Percentiles rank a stretch among this genome's conserved stretches.
These are phyloP conservation scores for Candida mattraensis DNA, from an alignment of 805 yeast species.

Conservation along the genomic window DNA sequence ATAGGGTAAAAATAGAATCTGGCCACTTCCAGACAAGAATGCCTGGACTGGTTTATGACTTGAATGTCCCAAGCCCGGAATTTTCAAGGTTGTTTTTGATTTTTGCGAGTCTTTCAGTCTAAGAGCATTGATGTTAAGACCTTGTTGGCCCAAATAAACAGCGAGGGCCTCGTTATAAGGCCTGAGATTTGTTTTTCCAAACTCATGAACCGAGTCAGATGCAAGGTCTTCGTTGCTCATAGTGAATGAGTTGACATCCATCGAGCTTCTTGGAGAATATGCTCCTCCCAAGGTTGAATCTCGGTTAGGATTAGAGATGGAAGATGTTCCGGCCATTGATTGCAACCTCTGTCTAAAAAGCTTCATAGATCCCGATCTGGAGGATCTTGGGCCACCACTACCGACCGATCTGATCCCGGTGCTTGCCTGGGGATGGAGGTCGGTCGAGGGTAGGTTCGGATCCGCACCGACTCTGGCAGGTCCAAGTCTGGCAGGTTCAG, in stretches of 20 bases:
- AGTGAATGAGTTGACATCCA: constrained; percentile 20
- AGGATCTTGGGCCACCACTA: constrained; percentile 7
- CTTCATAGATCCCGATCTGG: constrained; percentile 25
- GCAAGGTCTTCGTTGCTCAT: constrained; percentile 28
- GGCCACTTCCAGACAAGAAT: constrained; percentile 35
- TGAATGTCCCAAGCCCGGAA: constrained; percentile 8
- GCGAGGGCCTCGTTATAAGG: constrained; percentile 28
- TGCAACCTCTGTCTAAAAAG: constrained; percentile 20
- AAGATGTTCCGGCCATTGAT: constrained; percentile 8
- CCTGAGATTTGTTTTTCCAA: constrained; percentile 20
- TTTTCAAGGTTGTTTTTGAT: constrained; percentile 11
- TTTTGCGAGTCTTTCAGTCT: constrained; percentile 21
- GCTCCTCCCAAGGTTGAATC: constrained; percentile 8
- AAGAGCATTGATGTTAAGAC: constrained; percentile 29
- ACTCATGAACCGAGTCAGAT: constrained; percentile 24
- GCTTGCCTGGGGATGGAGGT: constrained; percentile 2
- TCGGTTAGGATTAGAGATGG: constrained; percentile 1
- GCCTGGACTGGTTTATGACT: constrained; percentile 19
- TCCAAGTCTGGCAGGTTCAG: too few relatives aligned
- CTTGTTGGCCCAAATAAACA: constrained; percentile 28
- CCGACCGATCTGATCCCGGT: constrained; percentile 1
- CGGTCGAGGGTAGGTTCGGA: too few relatives aligned
- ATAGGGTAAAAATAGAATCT: constrained; percentile 34
- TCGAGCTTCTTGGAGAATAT: constrained; percentile 22
- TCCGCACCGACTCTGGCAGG: too few relatives aligned